Conservation (phyloP, 1,139 yeast genomes). For the Suhomyces atakaporum region DNA sequence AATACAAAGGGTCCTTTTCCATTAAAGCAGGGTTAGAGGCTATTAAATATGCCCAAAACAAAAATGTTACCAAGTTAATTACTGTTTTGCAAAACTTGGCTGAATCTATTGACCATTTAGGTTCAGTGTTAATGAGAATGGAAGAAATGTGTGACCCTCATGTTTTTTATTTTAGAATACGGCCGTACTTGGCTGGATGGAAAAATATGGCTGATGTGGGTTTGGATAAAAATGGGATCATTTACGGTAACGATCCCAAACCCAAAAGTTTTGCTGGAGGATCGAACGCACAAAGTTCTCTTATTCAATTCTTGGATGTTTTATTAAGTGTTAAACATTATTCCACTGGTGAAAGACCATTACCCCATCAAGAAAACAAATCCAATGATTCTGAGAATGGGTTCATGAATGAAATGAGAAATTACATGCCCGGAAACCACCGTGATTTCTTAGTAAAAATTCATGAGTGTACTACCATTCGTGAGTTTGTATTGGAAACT, state of each 20-base stretch:
- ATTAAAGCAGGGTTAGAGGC: slow-evolving; percentile 63
- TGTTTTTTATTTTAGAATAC: slow-evolving; percentile 77
- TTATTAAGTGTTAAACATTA: slow-evolving; percentile 74
- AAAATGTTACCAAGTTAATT: slow-evolving; percentile 41
- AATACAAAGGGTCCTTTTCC: slow-evolving; percentile 74
- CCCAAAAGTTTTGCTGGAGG: slow-evolving; percentile 81
- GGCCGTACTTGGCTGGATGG: slow-evolving; percentile 96
- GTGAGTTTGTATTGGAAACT: slow-evolving; percentile 58
- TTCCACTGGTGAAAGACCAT: slow-evolving; percentile 67
- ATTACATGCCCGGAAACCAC: slow-evolving; percentile 88
- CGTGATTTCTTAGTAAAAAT: slow-evolving; percentile 68
- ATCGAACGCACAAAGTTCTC: slow-evolving; percentile 89
- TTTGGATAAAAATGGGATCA: slow-evolving; percentile 69
- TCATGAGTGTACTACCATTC: slow-evolving; percentile 55
- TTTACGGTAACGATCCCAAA: slow-evolving; percentile 65
- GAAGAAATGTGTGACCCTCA: slow-evolving; percentile 96
- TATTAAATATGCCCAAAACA: slow-evolving; percentile 39
- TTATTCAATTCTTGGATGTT: slow-evolving; percentile 84
- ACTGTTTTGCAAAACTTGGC: slow-evolving; percentile 63
- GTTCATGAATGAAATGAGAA: slow-evolving; percentile 81
- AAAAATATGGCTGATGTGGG: slow-evolving; percentile 89
- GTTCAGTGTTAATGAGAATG: slow-evolving; percentile 77
- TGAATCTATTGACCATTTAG: slow-evolving; percentile 71
- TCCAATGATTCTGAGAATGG: slow-evolving; percentile 39
- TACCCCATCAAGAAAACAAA: slow-evolving; percentile 26